These are phyloP conservation scores for Diplogelasinospora grovesii DNA, from an alignment of 495 filamentous ascomycete species.

Conservation along the genomic window DNA sequence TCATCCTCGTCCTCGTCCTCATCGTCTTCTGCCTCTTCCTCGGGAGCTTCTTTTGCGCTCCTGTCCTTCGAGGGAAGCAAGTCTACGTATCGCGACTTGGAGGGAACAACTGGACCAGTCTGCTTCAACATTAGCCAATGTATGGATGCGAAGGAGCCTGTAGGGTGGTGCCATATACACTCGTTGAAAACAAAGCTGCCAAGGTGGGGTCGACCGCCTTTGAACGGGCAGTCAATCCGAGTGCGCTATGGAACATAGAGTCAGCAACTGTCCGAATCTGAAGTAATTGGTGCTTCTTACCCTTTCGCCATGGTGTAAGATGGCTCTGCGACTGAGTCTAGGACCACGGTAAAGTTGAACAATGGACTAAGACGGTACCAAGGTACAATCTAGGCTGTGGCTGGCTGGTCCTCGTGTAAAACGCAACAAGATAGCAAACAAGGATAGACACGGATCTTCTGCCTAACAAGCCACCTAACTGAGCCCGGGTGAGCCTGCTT, in stretches of 20 bases:
- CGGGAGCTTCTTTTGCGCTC: slow-evolving; percentile 6
- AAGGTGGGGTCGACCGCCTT: slow-evolving; percentile 66
- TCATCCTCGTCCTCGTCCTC: slow-evolving; percentile 35
- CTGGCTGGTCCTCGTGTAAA: too few relatives aligned
- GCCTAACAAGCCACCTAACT: too few relatives aligned
- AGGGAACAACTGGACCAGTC: slow-evolving; percentile 59
- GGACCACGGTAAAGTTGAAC: too few relatives aligned
- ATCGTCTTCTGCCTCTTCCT: slow-evolving; percentile 3
- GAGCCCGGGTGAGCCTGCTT: too few relatives aligned
- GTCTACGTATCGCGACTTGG: slow-evolving; percentile 44
- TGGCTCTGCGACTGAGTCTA: too few relatives aligned
- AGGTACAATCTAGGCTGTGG: too few relatives aligned
- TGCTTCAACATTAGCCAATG: slow-evolving; percentile 31
- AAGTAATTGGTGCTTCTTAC: slow-evolving; percentile 5
- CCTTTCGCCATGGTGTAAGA: slow-evolving; percentile 23
- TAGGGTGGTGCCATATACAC: slow-evolving; percentile 62
- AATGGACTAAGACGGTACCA: too few relatives aligned
- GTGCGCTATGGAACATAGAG: slow-evolving; percentile 20
- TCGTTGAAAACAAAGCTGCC: slow-evolving; percentile 72
- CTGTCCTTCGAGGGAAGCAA: slow-evolving; percentile 23
- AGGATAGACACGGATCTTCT: too few relatives aligned
- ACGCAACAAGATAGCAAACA: too few relatives aligned
- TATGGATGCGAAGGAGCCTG: background rate
- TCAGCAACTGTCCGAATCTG: background rate
- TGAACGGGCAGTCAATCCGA: slow-evolving; percentile 27